phyloP scores from a whole-genome alignment of 164 flowering plant genomes.

The Santalum album region DNA sequence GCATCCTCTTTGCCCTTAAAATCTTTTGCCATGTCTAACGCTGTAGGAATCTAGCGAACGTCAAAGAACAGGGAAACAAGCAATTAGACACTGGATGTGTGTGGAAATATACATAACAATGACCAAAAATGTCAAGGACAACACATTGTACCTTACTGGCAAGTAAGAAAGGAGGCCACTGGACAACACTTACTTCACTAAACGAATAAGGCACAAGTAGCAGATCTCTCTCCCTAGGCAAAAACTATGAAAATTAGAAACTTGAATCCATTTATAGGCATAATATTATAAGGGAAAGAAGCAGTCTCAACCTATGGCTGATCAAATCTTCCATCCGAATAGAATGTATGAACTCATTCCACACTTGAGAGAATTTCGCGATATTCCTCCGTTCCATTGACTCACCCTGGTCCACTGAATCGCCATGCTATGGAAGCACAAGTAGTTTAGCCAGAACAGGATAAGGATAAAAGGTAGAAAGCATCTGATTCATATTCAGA shows the following conservation, averaged over 20 bases:
- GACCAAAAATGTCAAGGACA: background rate
- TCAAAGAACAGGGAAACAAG: slow-evolving; percentile 10
- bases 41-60: slow-evolving; percentile 75
- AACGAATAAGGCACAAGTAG: slow-evolving; percentile 77
- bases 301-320: slow-evolving; percentile 47
- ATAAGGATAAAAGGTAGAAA: too few species aligned
- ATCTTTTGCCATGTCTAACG: slow-evolving; percentile 97
- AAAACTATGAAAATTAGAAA: too few species aligned
- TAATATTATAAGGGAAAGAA: slow-evolving; percentile 5
- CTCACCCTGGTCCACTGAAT: slow-evolving; percentile 32
- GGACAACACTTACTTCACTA: slow-evolving; percentile 57
- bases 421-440: background rate
- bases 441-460: background rate
- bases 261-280: background rate
- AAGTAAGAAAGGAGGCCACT: slow-evolving; percentile 97
- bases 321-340: slow-evolving; percentile 81
- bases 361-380: slow-evolving; percentile 81
- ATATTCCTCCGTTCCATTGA: slow-evolving; percentile 34
- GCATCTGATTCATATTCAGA: too few species aligned
- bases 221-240: slow-evolving; percentile 67
- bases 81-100: background rate
- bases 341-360: slow-evolving; percentile 81
- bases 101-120: background rate
- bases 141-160: slow-evolving; percentile 71
- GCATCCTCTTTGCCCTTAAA: slow-evolving; percentile 63